Base-by-base conservation (phyloP, 495 filamentous ascomycete species). In the Penicillium lagena region DNA sequence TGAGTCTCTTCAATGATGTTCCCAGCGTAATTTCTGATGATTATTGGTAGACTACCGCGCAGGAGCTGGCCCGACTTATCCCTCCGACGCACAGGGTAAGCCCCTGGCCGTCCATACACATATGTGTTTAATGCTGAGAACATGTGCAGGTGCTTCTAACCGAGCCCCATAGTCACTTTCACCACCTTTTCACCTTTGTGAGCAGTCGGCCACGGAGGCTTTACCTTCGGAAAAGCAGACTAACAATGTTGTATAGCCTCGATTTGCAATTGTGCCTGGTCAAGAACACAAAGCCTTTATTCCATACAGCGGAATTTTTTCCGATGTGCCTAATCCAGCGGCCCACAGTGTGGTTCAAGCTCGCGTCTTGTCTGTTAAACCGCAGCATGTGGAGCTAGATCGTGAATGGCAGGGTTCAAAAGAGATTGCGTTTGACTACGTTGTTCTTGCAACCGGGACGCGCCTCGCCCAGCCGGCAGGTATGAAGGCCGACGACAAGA, bases 271-370 rank as follows among this genome's bases (percentile, higher is more conserved):
- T 12, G 45, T 73, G 13, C 62, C 68, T 0, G 60, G 63, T 12
- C 61, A 78, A 30, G 75, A 78, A 43, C 72, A 79, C 45, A 79
- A 78, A 45, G 76, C 75, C 1, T 79, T 81, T 51, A 75, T 78
- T 38, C 75, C 75, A 0, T 75, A 75, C 54, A 63, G 50, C 14
- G 50, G 55, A 9, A 49, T 73, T 15, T 76, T 74, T 44, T 38
- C 63, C 3, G 46, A 33, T 1, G 42, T 56, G 8, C 58, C 71
- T 8, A 53, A 59, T n/a, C 42, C 66, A 3, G 39, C 59, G 0
- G 51, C 50, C 9, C 71, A 75, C 46, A 29, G 49, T 9, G 59
- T 76, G 9, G 50, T 74, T 22, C 64, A 63, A 39, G 73, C 72
- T 13, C 62, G 67, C 2, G 75, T 70, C 3, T 37, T 68, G 10